Base-by-base conservation (phyloP, 2,329 filamentous ascomycete species). In the Clonostachys solani region DNA sequence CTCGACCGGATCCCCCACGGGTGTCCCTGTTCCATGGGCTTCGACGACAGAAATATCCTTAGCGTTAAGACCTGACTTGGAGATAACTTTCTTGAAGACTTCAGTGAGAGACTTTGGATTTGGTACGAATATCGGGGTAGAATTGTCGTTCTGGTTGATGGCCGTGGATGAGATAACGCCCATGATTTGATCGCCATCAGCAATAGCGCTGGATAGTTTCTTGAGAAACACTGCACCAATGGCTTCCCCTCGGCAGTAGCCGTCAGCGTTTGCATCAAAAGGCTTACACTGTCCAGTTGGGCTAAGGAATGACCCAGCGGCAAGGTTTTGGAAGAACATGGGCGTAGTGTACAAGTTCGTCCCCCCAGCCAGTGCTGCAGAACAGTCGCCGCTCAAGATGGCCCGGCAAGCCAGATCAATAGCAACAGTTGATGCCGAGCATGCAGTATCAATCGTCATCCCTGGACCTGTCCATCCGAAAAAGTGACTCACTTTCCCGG, bases 221-320 rank as follows among this genome's bases (percentile, higher is more conserved):
- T 81, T 81, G 0, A 82, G 50, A 3, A 78, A 54, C 0, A 82
- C 53, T 1, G 62, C 52, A 0, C 55, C 72, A 4, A 67, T 55
- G 0, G 71, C 78, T 43, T 83, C 78, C 1, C 68, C 77, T 4
- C 77, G 63, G 12, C 69, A 77, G 49, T 80, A 82, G 0, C 78
- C 79, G 49, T 76, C 67, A 2, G 69, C 75, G 3, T 54, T 50
- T 2, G 57, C 52, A 23, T 65, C 63, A 40, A 66, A 69, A 0
- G 65, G 53, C 47, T 62, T 63, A 43, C 59, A 66, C 33, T 57
- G 50, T 0, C 66, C 66, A 0, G 60, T 61, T 5, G 54, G 50
- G 45, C 58, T 63, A 2, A 63, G 51, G 16, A 67, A 62, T 3
- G 48, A 48, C 1, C 49, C 49, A 5, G 47, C 55, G 16, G 55